A percentile compares a stretch with the other conserved stretches of the same genome.
Evolutionary conservation across 371 early-diverging fungal genomes (phyloP).

Genomic region (Mucor irregularis): DNA sequence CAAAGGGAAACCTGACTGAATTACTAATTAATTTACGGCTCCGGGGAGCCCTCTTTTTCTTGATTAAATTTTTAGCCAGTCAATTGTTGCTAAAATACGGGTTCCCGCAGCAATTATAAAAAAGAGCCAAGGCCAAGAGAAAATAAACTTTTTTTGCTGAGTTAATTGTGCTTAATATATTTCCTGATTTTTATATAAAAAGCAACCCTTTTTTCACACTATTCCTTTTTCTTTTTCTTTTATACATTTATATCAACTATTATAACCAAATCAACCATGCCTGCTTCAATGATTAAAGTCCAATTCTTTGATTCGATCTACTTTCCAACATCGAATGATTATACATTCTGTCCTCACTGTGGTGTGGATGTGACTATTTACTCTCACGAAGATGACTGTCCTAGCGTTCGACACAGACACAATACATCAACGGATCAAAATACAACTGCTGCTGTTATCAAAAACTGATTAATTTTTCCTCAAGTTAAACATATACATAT

Average conservation of each 20-base stretch:
- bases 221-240: neutral
- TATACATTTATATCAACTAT: no score
- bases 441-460: neutral
- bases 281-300: neutral
- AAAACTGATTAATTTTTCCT: neutral
- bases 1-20: no score
- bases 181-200: neutral
- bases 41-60: no score
- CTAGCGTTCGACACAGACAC: constrained; percentile 6
- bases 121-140: no score
- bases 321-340: neutral
- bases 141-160: no score
- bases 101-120: no score
- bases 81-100: no score
- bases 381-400: constrained; percentile 29
- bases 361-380: constrained; percentile 25
- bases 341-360: constrained; percentile 26
- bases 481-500: no score
- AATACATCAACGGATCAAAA: neutral
- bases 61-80: no score
- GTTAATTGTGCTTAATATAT: no score
- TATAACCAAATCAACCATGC: neutral
- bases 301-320: neutral
- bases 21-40: no score
- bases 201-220: neutral